A percentile compares a stretch with the other conserved stretches of the same genome.
Evolutionary conservation across 2,329 filamentous ascomycete genomes (phyloP).

Genomic region (Penicillium olsonii): DNA sequence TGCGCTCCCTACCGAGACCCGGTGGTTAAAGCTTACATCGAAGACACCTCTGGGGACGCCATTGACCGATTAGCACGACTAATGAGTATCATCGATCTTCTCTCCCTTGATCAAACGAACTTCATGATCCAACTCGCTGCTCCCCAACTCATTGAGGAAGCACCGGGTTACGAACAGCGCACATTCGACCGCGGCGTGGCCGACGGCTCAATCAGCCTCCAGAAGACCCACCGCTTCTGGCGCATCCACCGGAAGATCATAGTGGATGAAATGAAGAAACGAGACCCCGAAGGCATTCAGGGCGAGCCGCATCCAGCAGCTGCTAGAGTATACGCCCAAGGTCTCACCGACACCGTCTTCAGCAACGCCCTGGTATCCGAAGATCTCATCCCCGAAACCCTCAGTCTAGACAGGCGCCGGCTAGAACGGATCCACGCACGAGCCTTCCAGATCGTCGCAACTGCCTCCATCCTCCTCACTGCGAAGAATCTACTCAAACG

Average conservation of each 20-base stretch:
- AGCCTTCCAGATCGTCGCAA: constrained; percentile 59
- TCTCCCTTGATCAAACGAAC: constrained; percentile 66
- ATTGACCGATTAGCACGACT: constrained; percentile 65
- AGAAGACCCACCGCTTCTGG: constrained; percentile 59
- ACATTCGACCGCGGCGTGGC: constrained; percentile 59
- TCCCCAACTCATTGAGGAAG: constrained; percentile 62
- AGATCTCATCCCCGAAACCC: constrained; percentile 61
- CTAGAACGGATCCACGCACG: constrained; percentile 56
- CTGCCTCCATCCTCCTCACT: constrained; percentile 63
- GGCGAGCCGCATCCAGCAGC: constrained; percentile 36
- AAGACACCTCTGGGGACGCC: constrained; percentile 55
- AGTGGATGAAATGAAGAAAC: constrained; percentile 54
- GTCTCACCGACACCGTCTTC: constrained; percentile 60
- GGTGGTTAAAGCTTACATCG: constrained; percentile 57
- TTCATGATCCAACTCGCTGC: constrained; percentile 64
- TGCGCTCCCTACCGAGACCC: constrained; percentile 66
- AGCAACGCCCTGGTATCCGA: constrained; percentile 54
- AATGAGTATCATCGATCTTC: constrained; percentile 63
- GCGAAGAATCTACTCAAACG: constrained; percentile 67
- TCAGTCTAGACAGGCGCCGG: constrained; percentile 58
- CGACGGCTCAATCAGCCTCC: constrained; percentile 52
- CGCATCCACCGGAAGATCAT: constrained; percentile 39
- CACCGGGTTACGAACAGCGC: constrained; percentile 62
- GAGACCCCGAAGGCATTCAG: constrained; percentile 41
- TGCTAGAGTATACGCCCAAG: constrained; percentile 58